Evolutionary conservation across 257 asterid genomes (phyloP).

Genomic region (Solanum ossicruentum): DNA sequence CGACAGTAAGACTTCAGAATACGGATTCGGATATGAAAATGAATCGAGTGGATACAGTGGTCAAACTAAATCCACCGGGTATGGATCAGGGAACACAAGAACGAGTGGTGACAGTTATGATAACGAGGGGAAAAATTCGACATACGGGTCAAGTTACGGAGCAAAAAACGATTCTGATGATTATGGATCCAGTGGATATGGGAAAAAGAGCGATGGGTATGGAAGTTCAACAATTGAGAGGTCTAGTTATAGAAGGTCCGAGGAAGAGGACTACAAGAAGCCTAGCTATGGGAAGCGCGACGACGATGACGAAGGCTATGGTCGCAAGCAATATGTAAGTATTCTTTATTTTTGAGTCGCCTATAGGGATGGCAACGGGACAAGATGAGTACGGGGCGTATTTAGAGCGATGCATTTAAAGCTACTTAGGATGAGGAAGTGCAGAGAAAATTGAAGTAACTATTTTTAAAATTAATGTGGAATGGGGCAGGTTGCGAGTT

Average conservation of each 20-base stretch:
- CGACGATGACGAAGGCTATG: conserved; percentile 29
- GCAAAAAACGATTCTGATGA: not conserved
- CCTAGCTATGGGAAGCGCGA: conserved; percentile 39
- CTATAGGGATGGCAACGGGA: too few relatives aligned
- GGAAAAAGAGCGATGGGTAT: not conserved
- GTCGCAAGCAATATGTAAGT: conserved; percentile 66
- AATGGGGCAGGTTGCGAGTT: too few relatives aligned
- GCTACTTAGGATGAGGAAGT: too few relatives aligned
- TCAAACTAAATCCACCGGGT: not conserved
- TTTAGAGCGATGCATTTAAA: too few relatives aligned
- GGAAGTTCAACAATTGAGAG: not conserved
- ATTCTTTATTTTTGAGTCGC: not conserved
- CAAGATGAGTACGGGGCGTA: too few relatives aligned
- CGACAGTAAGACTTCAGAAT: not conserved
- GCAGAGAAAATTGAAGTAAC: too few relatives aligned
- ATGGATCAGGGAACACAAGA: not conserved
- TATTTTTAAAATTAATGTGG: too few relatives aligned
- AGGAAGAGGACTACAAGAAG: conserved; percentile 41
- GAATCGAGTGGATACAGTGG: not conserved
- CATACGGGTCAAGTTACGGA: conserved; percentile 1
- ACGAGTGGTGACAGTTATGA: not conserved
- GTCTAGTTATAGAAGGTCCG: conserved; percentile 7
- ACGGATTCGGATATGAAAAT: not conserved
- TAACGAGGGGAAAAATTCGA: not conserved
- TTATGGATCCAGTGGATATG: conserved; percentile 9